Conservation (phyloP, 1,139 yeast genomes). For the Blastobotrys niveus region DNA sequence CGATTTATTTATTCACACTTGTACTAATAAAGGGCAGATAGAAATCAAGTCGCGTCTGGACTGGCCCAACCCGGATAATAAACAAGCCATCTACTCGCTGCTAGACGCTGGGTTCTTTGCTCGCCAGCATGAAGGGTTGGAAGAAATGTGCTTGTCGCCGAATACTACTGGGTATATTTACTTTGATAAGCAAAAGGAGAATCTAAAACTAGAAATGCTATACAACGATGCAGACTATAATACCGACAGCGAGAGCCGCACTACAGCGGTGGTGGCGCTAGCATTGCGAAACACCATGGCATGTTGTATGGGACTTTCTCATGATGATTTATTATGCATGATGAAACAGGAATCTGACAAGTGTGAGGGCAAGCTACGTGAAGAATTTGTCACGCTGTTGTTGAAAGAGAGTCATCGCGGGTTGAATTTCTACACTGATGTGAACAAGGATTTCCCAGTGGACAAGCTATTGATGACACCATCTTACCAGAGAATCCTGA, state of each 20-base stretch:
- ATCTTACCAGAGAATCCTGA: constrained; percentile 59
- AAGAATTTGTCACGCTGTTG: constrained; percentile 32
- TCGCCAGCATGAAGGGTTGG: constrained; percentile 27
- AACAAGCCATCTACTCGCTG: constrained; percentile 37
- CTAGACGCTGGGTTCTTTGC: constrained; percentile 56
- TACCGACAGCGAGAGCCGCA: constrained; percentile 16
- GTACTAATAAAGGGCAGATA: constrained; percentile 23
- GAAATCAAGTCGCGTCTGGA: constrained; percentile 14
- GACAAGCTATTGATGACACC: constrained; percentile 69
- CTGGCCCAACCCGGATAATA: constrained; percentile 20
- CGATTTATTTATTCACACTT: constrained; percentile 24
- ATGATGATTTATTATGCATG: constrained; percentile 62
- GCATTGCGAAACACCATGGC: constrained; percentile 63
- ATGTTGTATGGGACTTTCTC: constrained; percentile 56
- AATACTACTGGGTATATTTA: constrained; percentile 48
- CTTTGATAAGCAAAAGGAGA: constrained; percentile 19
- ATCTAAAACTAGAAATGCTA: constrained; percentile 20
- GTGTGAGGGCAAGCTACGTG: constrained; percentile 3
- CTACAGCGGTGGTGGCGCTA: constrained; percentile 49
- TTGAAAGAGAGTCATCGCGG: constrained; percentile 64
- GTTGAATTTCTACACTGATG: constrained; percentile 61
- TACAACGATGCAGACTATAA: constrained; percentile 14
- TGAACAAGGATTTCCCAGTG: constrained; percentile 56
- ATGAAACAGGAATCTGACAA: constrained; percentile 32
- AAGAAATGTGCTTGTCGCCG: constrained; percentile 15